phyloP scores from a whole-genome alignment of 768 basidiomycete species.

The Melanogaster broomeanus region DNA sequence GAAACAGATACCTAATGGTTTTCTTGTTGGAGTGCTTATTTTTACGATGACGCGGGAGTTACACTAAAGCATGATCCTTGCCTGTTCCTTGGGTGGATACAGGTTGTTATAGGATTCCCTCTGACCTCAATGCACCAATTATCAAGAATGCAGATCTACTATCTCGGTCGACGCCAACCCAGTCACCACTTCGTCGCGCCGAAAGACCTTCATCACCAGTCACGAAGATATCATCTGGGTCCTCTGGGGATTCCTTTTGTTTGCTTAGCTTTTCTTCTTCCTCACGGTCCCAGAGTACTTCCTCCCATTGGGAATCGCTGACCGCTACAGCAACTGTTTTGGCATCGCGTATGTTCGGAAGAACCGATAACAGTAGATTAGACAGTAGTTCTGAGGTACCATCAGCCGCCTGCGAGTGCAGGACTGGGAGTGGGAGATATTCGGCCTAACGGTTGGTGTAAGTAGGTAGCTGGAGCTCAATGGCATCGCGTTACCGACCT shows the following conservation, averaged over 20 bases:
- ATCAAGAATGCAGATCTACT: conserved; percentile 78
- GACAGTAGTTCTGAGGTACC: conserved; percentile 75
- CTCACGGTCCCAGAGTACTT: conserved; percentile 75
- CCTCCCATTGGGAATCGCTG: conserved; percentile 78
- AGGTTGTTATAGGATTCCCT: conserved; percentile 58
- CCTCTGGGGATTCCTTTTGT: conserved; percentile 20
- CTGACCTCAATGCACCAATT: conserved; percentile 71
- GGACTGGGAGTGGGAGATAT: conserved; percentile 74
- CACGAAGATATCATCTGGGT: conserved; percentile 58
- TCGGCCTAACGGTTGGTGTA: conserved; percentile 56
- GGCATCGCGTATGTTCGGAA: conserved; percentile 72
- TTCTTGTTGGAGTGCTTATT: too few species aligned
- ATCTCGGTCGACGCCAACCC: conserved; percentile 79
- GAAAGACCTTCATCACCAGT: conserved; percentile 58
- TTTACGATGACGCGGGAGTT: too few species aligned
- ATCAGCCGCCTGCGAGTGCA: conserved; percentile 63
- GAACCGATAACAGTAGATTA: conserved; percentile 70
- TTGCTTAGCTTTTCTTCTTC: conserved; percentile 47
- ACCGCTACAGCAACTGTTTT: conserved; percentile 78
- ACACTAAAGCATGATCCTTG: too few species aligned
- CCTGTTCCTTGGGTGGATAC: too few species aligned
- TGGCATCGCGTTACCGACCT: conserved; percentile 45
- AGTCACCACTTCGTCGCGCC: conserved; percentile 58
- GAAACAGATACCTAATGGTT: too few species aligned
- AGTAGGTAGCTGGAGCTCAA: conserved; percentile 5